Evolutionary conservation across 805 yeast genomes (phyloP).

Genomic region (Starmera quercuum): DNA sequence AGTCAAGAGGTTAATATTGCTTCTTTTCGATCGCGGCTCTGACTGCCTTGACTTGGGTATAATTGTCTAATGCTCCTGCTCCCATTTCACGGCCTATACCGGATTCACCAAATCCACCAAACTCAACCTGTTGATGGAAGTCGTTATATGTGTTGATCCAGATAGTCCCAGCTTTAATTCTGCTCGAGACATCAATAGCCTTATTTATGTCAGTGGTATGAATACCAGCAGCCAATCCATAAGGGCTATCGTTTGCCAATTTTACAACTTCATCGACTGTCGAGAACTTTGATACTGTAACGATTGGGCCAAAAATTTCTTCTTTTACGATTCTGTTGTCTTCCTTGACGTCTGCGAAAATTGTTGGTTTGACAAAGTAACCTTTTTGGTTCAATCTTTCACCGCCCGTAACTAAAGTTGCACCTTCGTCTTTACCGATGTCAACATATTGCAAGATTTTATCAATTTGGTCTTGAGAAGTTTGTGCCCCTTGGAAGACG

Average conservation of each 20-base stretch:
- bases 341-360: slow-evolving; percentile 64
- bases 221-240: slow-evolving; percentile 89
- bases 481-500: slow-evolving; percentile 88
- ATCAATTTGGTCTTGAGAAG: slow-evolving; percentile 70
- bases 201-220: slow-evolving; percentile 72
- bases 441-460: slow-evolving; percentile 73
- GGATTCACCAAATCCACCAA: slow-evolving; percentile 87
- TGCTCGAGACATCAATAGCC: slow-evolving; percentile 67
- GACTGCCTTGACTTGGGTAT: slow-evolving; percentile 83
- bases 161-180: slow-evolving; percentile 79
- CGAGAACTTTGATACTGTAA: slow-evolving; percentile 71
- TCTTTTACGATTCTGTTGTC: slow-evolving; percentile 64
- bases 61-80: slow-evolving; percentile 74
- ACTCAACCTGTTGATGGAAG: slow-evolving; percentile 81
- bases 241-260: slow-evolving; percentile 72
- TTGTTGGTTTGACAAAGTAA: slow-evolving; percentile 64
- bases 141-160: slow-evolving; percentile 91
- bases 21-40: slow-evolving; percentile 29
- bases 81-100: slow-evolving; percentile 96
- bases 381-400: slow-evolving; percentile 53
- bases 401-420: slow-evolving; percentile 68
- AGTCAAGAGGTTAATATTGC: slow-evolving; percentile 5
- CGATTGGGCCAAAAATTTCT: slow-evolving; percentile 90
- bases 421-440: slow-evolving; percentile 78
- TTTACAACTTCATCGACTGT: slow-evolving; percentile 75